Conservation (phyloP, 306 rosid genomes). For the Mimosa bimucronata region DNA sequence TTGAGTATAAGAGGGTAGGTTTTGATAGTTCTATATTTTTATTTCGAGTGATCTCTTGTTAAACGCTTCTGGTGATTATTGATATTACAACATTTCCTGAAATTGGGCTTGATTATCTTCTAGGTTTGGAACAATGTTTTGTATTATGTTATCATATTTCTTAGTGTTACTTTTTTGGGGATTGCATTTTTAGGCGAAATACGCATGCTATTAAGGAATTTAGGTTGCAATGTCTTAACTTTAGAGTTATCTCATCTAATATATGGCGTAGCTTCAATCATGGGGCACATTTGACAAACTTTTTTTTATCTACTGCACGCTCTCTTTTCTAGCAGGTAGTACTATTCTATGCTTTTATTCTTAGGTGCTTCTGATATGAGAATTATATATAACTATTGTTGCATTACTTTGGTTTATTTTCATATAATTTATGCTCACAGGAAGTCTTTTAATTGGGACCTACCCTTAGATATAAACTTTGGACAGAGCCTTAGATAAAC, state of each 20-base stretch:
- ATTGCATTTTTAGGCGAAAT: conserved; percentile 53
- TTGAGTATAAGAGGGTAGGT: too few relatives aligned
- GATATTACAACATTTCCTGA: neutral
- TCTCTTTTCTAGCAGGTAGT: conserved; percentile 82
- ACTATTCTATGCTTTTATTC: neutral
- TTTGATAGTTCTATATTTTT: too few relatives aligned
- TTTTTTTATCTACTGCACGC: conserved; percentile 67
- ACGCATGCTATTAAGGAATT: conserved; percentile 56
- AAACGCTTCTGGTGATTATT: conserved; percentile 16
- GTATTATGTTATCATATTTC: neutral
- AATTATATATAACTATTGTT: conserved; percentile 8
- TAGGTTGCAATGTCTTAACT: conserved; percentile 58
- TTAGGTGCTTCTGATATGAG: neutral
- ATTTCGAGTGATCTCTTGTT: too few relatives aligned
- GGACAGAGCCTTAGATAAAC: neutral
- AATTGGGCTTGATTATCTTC: neutral
- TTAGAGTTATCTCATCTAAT: conserved; percentile 62
- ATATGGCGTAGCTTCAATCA: conserved; percentile 64
- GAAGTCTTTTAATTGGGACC: too few relatives aligned
- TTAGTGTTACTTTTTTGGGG: neutral
- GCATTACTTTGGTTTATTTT: conserved; percentile 18
- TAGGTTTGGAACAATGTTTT: neutral
- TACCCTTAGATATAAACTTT: conserved; percentile 42
- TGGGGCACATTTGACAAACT: conserved; percentile 52
- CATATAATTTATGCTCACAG: conserved; percentile 83